Conservation (phyloP, 106 monocot genomes). For the Dendrobium catenatum region DNA sequence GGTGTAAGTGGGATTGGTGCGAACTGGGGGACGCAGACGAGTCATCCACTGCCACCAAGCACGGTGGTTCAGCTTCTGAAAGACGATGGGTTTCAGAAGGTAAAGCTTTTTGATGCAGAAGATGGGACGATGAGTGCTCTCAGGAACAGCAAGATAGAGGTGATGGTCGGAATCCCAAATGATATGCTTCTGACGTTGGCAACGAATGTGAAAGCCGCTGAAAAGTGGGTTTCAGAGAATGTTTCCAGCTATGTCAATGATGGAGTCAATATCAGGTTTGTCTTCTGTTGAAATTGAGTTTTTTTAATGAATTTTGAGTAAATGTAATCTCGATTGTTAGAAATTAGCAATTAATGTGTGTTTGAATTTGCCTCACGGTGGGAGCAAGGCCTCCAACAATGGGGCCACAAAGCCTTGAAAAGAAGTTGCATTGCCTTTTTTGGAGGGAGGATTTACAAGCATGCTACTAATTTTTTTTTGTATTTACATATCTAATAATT, state of each 20-base stretch:
- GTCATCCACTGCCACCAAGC: slow-evolving; percentile 62
- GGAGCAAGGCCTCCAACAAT: no score
- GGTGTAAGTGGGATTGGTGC: slow-evolving; percentile 64
- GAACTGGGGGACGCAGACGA: slow-evolving; percentile 89
- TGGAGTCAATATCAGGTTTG: slow-evolving; percentile 79
- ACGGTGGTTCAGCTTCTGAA: slow-evolving; percentile 73
- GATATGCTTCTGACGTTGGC: slow-evolving; percentile 66
- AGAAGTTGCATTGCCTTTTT: neutral
- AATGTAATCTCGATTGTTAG: no score
- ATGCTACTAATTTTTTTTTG: no score
- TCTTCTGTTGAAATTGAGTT: neutral
- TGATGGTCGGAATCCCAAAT: slow-evolving; percentile 95
- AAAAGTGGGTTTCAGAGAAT: slow-evolving; percentile 74
- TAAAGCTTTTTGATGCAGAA: slow-evolving; percentile 89
- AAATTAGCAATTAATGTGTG: no score
- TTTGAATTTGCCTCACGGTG: no score
- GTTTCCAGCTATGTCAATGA: slow-evolving; percentile 60
- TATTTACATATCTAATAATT: neutral
- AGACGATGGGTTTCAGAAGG: slow-evolving; percentile 77
- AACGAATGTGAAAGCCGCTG: slow-evolving; percentile 38
- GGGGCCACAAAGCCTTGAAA: neutral
- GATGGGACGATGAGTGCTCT: slow-evolving; percentile 47
- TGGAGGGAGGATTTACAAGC: neutral
- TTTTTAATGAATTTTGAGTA: neutral
- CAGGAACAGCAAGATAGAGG: slow-evolving; percentile 66